phyloP scores from a whole-genome alignment of 768 basidiomycete species.

The Porphyrellus cyaneotinctus region DNA sequence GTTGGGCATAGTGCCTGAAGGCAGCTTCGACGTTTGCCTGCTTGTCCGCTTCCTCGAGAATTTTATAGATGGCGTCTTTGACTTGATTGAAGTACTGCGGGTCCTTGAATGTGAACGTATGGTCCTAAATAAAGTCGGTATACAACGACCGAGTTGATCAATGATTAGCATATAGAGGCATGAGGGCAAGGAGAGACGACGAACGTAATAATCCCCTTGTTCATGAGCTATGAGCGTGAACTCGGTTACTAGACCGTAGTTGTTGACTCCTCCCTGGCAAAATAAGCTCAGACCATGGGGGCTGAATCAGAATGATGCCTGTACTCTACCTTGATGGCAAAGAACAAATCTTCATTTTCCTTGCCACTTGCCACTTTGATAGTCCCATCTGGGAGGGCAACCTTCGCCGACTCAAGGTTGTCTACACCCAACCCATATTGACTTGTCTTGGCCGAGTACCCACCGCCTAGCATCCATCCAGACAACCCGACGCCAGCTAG shows the following conservation, averaged over 20 bases:
- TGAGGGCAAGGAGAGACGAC: not conserved
- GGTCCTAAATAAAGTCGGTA: not conserved
- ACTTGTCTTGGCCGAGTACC: conserved; percentile 34
- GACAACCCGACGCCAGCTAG: conserved; percentile 27
- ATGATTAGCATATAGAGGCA: not conserved
- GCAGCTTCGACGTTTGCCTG: conserved; percentile 7
- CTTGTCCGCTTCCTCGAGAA: not conserved
- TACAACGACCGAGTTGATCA: not conserved
- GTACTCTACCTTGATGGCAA: conserved; percentile 4
- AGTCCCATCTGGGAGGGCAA: conserved; percentile 31
- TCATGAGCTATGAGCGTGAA: conserved; percentile 21
- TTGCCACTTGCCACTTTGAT: not conserved
- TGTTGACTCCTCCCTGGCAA: conserved; percentile 25
- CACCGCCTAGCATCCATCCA: conserved; percentile 35
- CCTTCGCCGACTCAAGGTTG: conserved; percentile 26
- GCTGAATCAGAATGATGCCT: not conserved
- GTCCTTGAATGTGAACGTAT: not conserved
- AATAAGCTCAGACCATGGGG: not conserved
- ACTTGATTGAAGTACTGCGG: not conserved
- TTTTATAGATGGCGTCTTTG: conserved; percentile 2
- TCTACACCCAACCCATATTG: conserved; percentile 33
- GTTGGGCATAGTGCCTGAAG: conserved; percentile 2
- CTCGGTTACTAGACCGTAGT: conserved; percentile 26
- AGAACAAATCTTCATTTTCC: conserved; percentile 2
- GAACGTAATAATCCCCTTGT: conserved; percentile 5